Base-by-base conservation (phyloP, 2,329 filamentous ascomycete genomes). In the Fusarium coicis region DNA sequence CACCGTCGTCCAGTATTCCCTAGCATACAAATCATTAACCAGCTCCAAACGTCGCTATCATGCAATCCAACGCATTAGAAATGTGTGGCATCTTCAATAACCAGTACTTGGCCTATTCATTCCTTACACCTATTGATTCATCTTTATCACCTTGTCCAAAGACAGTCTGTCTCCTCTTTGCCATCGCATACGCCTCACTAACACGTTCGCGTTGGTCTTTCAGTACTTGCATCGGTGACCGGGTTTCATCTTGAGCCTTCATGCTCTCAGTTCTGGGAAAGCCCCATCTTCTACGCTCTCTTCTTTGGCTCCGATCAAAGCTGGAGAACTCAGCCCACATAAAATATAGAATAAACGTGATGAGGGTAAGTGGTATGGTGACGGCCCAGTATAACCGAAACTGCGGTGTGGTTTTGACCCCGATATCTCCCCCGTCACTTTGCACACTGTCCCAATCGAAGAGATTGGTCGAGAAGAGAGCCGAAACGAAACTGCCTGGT, bases 381-480 rank as follows among this genome's bases (percentile, higher is more conserved):
- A 84, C 78, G 40, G 73, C 81, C 82, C 83, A 84, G 71, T 83
- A 84, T n/a, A 84, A 70, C 23, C 67, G 53, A 63, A 84, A 83
- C 69, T 84, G 82, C 1, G 81, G 82, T 46, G 78, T 79, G 4
- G 78, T 68, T 19, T 63, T 67, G 23, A 84, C 74, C 2, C 72
- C 76, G 10, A 84, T 83, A 19, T 56, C 62, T n/a, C 77, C 63
- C 40, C 56, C 34, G 8, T 79, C 60, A 28, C 79, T 68, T 53
- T 67, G 50, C 23, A 79, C 70, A 50, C 66, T 50, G 46, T 76
- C 74, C 81, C 81, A 83, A 30, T 80, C 74, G 59, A 83, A 83
- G 57, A 79, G 74, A 10, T 76, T 43, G 12, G 81, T 81, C 7
- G 81, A 83, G 68, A 85, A 84, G n/a, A 84, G 77, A 4, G 83